Conservation (phyloP, 805 yeast genomes). For the Candida vaughaniae region DNA sequence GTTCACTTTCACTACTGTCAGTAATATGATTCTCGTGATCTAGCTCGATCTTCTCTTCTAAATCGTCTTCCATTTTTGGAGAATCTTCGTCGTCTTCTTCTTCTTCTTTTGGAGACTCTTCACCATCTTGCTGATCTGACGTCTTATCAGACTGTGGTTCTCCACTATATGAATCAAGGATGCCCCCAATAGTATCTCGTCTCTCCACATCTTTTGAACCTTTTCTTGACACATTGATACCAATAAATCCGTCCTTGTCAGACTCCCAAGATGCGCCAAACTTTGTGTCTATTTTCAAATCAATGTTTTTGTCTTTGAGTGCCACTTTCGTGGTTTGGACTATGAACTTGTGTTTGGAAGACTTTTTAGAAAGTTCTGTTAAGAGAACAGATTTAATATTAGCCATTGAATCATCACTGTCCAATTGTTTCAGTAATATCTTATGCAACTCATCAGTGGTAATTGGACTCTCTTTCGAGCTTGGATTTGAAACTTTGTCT, state of each 20-base stretch:
- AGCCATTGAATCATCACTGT: constrained; percentile 13
- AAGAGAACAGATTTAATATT: constrained; percentile 32
- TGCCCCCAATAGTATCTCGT: constrained; percentile 12
- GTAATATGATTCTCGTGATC: background rate
- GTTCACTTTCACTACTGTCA: too few relatives aligned
- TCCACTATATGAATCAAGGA: constrained; percentile 19
- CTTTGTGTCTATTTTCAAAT: constrained; percentile 27
- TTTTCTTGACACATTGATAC: constrained; percentile 27
- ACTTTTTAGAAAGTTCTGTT: constrained; percentile 36
- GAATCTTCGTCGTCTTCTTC: background rate
- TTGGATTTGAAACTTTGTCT: constrained; percentile 6
- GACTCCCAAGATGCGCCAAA: constrained; percentile 60
- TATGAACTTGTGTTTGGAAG: constrained; percentile 58
- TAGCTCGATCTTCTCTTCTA: background rate
- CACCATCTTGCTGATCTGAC: background rate
- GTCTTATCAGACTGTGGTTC: background rate
- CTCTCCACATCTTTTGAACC: constrained; percentile 1
- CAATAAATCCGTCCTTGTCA: constrained; percentile 48
- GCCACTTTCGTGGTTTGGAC: constrained; percentile 40
- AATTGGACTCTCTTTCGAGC: constrained; percentile 19
- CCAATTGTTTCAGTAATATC: constrained; percentile 9
- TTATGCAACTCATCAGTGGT: constrained; percentile 14
- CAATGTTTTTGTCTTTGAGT: constrained; percentile 18
- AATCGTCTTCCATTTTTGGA: background rate
- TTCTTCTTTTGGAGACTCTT: background rate